Evolutionary conservation across 2,329 filamentous ascomycete genomes (phyloP), one percentile per base, ranked within the genome.

Genomic region (Chalaropsis thielavioides): DNA sequence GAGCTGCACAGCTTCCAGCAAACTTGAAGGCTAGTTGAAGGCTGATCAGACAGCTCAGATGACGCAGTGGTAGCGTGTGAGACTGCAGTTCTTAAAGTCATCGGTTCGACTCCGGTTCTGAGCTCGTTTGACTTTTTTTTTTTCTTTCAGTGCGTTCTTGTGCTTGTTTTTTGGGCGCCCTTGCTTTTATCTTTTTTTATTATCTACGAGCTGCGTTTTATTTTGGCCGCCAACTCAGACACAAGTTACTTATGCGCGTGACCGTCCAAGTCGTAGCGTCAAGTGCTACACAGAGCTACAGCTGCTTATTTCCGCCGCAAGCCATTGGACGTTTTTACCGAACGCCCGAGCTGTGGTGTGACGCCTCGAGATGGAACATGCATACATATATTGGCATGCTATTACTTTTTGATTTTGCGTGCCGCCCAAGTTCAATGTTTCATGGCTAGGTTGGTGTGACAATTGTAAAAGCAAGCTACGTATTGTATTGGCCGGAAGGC

Each of bases 71-170:
- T 46, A 62, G 64, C 59, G 46, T 65, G 64, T 65, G 64, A 66
- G 64, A 62, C 64, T 66, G 64, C 64, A 66, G 64, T 61, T 65
- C 64, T 65, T 65, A 65, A 65, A 65, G 59, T 65, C 64, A 65
- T 65, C 44, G 64, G 64, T 65, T 65, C 61, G 60, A 66, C 64
- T 66, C 64, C 61, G 64, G 64, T 66, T 66, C 61, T 66, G 64
- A 66, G 64, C 64, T 63, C 63, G 31, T 54, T 49, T 49, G 19
- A n/a, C 22, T 62, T 61, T 49, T 62, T 44, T 44, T 17, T 61
- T 19, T 35, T 22, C 1, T 38, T 59, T 19, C n/a, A n/a, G n/a
- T n/a, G n/a, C n/a, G n/a, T n/a, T 19, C n/a, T 8, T 24, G 17
- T 40, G 19, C 11, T 40, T 41, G 13, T 56, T 56, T 51, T 22